Evolutionary conservation across 345 rosid species (phyloP), one percentile per base, ranked within the genome.

Genomic region (Pistacia atlantica): DNA sequence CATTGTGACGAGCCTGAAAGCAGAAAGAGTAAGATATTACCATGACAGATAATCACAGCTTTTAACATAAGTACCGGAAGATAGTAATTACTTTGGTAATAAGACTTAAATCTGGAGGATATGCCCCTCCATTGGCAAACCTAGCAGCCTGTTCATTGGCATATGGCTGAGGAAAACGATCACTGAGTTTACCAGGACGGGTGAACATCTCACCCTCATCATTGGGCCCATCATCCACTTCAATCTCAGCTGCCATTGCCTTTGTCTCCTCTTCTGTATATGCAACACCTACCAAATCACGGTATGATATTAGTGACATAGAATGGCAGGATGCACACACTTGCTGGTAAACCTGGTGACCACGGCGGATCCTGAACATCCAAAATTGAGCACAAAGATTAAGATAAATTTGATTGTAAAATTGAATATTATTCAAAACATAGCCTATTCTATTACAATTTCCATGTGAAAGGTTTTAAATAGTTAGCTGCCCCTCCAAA

Each of bases 321-420:
- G 99, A 97, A 83, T 97, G 99, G 81, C 99, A 97, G 73, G 99
- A 94, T 65, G 99, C 99, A 86, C 99, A 97, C 3, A 97, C 99
- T 90, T 97, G 92, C 68, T 84, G 89, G 85, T 96, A 93, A 72
- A 93, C 99, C 87, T 97, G 97, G 86, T 97, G 98, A 77, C 99
- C 99, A 71, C 99, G 97, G 52, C 99, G 98, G 75, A 97, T 91
- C 93, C 99, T 96, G 90, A 71, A 8, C 85, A 79, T 67, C 48
- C 75, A 81, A 88, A 74, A 77, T 61, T 13, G 45, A 58, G 55
- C 56, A 69, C 52, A 73, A 77, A 35, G 46, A 20, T 69, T 64
- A 73, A 77, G 60, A 42, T 1, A 71, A 8, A 20, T 28, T 11
- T 4, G 42, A 70, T 2, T 31, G 33, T 57, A 57, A 72, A 59